phyloP scores from a whole-genome alignment of 805 yeast species.

The Lipomyces spencermartinsiae region DNA sequence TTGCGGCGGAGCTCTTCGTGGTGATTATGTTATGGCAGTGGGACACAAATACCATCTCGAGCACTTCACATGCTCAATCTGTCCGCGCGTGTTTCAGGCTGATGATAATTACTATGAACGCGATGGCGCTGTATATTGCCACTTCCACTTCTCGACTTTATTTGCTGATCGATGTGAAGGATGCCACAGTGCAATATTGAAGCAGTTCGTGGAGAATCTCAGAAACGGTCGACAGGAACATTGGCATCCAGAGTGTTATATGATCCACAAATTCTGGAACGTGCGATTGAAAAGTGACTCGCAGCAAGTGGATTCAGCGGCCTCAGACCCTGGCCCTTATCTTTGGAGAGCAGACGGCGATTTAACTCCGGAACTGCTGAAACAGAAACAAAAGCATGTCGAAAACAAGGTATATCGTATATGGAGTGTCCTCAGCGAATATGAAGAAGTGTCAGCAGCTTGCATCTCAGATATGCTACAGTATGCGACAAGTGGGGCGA shows the following conservation, averaged over 20 bases:
- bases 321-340: constrained; percentile 31
- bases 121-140: constrained; percentile 82
- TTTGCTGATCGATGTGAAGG: constrained; percentile 93
- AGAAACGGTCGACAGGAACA: constrained; percentile 91
- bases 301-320: constrained; percentile 52
- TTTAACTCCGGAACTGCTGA: constrained; percentile 56
- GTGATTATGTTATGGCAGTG: constrained; percentile 91
- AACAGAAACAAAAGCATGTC: constrained; percentile 63
- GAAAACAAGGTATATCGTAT: constrained; percentile 66
- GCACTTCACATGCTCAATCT: constrained; percentile 90
- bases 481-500: constrained; percentile 76
- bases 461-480: constrained; percentile 92
- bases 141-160: constrained; percentile 84
- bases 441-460: constrained; percentile 88
- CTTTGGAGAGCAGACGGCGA: constrained; percentile 45
- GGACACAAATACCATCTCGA: constrained; percentile 93
- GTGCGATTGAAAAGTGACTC: constrained; percentile 68
- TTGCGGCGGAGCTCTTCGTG: constrained; percentile 85
- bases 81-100: constrained; percentile 83
- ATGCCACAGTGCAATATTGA: constrained; percentile 86
- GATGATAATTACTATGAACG: constrained; percentile 93
- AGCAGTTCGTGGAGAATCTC: constrained; percentile 91
- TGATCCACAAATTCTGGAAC: constrained; percentile 97
- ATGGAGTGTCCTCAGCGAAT: constrained; percentile 87
- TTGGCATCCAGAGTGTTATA: constrained; percentile 99